Percentiles rank a stretch among this genome's conserved stretches.
These are phyloP conservation scores for Coemansia sp. DNA, from an alignment of 192 early-diverging fungal genomes.

Conservation along the genomic window DNA sequence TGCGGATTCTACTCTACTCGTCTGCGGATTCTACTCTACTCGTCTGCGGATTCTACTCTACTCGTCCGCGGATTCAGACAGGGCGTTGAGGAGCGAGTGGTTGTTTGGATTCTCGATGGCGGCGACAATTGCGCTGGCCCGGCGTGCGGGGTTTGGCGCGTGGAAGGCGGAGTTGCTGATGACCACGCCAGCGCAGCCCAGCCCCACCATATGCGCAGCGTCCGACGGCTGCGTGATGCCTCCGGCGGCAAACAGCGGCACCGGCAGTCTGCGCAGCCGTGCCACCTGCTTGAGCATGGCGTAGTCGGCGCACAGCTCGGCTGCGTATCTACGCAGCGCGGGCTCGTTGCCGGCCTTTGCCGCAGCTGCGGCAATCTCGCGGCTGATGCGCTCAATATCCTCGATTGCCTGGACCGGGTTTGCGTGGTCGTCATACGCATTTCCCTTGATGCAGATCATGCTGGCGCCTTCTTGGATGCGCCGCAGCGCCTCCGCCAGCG, in stretches of 20 bases:
- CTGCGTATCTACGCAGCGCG: neutral
- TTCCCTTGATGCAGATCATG: neutral
- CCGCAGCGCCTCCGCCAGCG: neutral
- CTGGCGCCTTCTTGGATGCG: constrained; percentile 2
- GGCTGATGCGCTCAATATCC: constrained; percentile 7
- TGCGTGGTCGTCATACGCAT: neutral
- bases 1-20: neutral
- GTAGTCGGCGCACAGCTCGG: neutral
- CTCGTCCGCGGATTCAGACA: neutral
- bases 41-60: neutral
- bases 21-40: neutral
- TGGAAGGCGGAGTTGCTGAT: constrained; percentile 94
- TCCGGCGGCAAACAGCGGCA: constrained; percentile 96
- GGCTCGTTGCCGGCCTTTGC: neutral
- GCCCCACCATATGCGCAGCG: constrained; percentile 96
- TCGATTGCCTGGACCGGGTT: constrained; percentile 6
- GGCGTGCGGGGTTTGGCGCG: constrained; percentile 81
- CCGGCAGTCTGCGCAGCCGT: constrained; percentile 69
- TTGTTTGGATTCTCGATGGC: constrained; percentile 70
- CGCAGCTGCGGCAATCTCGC: neutral
- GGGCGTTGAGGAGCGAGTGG: neutral
- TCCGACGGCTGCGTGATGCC: constrained; percentile 97
- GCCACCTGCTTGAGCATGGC: neutral
- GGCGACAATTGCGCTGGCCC: constrained; percentile 84
- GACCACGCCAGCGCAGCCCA: constrained; percentile 96